These are phyloP conservation scores for Lasiodiplodia sp. DNA, from an alignment of 2,329 filamentous ascomycete genomes.

Conservation along the genomic window DNA sequence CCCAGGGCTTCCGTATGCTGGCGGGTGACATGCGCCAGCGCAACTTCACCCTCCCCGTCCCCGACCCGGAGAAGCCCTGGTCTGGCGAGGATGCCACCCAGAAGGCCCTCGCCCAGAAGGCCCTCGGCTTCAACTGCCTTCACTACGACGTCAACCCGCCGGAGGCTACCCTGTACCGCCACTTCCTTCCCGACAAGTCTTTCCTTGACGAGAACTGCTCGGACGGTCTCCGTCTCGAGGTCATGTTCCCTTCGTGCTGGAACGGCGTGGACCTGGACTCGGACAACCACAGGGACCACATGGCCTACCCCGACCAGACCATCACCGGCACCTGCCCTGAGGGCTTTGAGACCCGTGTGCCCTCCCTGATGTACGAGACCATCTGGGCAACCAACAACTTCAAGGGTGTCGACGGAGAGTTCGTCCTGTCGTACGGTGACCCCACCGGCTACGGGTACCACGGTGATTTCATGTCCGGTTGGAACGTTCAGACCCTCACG, in stretches of 20 bases:
- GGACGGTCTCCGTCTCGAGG: constrained; percentile 76
- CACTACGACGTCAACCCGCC: constrained; percentile 70
- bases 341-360: constrained; percentile 61
- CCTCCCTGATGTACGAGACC: constrained; percentile 68
- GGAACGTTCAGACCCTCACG: constrained; percentile 71
- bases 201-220: constrained; percentile 82
- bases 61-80: constrained; percentile 79
- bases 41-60: constrained; percentile 63
- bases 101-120: constrained; percentile 75
- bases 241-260: constrained; percentile 81
- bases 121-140: constrained; percentile 93
- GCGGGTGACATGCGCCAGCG: constrained; percentile 69
- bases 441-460: constrained; percentile 76
- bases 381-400: constrained; percentile 62
- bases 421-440: constrained; percentile 75
- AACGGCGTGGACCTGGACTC: constrained; percentile 67
- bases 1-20: constrained; percentile 74
- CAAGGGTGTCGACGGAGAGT: constrained; percentile 61
- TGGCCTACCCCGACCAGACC: constrained; percentile 65
- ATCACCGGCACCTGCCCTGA: constrained; percentile 63
- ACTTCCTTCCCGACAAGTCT: constrained; percentile 79
- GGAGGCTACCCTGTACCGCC: constrained; percentile 80
- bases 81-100: constrained; percentile 70
- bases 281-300: constrained; percentile 69
- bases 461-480: constrained; percentile 75